phyloP scores from a whole-genome alignment of 1,284 basidiomycete species.

The Cryptococcus sp. region DNA sequence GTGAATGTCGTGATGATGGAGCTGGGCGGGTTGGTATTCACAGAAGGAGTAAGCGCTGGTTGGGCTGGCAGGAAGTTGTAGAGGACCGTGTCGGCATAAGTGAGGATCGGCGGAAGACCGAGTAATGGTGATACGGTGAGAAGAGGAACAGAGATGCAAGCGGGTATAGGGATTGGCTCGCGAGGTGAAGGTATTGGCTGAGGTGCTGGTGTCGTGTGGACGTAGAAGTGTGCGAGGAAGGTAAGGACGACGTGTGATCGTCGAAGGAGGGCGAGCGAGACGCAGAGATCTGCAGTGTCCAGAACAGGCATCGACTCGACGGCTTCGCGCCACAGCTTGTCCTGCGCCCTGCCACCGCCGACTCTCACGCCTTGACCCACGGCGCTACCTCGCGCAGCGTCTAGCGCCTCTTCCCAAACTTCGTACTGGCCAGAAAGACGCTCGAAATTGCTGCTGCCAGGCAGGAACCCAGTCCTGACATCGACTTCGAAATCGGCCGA shows the following conservation, averaged over 20 bases:
- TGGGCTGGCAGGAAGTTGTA: constrained; percentile 75
- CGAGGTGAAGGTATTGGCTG: constrained; percentile 41
- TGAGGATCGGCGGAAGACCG: constrained; percentile 84
- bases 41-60: constrained; percentile 58
- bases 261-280: constrained; percentile 68
- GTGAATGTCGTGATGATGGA: constrained; percentile 72
- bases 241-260: constrained; percentile 82
- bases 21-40: constrained; percentile 57
- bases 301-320: constrained; percentile 68
- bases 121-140: constrained; percentile 73
- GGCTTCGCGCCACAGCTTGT: constrained; percentile 64
- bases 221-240: constrained; percentile 85
- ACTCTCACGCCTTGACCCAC: constrained; percentile 60
- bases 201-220: constrained; percentile 60
- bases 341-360: constrained; percentile 57
- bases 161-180: constrained; percentile 20
- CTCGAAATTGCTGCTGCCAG: constrained; percentile 70
- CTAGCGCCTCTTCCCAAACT: constrained; percentile 66
- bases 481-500: constrained; percentile 95
- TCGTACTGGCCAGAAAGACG: constrained; percentile 67
- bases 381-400: constrained; percentile 55
- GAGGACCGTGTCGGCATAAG: constrained; percentile 89
- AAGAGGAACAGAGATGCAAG: constrained; percentile 62
- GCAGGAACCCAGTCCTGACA: constrained; percentile 88
- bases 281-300: constrained; percentile 57